Conservation (phyloP, 805 yeast species). For the Metschnikowia peoriensis region DNA sequence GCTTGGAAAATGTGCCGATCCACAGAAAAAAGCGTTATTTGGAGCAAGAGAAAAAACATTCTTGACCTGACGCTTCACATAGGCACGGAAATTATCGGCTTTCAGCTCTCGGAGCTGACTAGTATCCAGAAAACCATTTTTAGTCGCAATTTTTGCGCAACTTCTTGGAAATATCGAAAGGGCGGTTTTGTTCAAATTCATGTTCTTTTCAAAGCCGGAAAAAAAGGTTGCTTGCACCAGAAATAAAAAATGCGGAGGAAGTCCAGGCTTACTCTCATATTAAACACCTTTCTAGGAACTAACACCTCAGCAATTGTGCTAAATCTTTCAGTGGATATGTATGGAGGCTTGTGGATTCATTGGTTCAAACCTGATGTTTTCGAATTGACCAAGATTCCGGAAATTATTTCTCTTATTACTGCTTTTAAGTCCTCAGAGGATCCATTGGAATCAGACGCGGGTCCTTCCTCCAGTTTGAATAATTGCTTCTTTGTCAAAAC, state of each 20-base stretch:
- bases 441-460: slow-evolving; percentile 15
- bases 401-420: slow-evolving; percentile 61
- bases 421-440: slow-evolving; percentile 28
- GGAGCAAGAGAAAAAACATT: slow-evolving; percentile 26
- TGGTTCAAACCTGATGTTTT: slow-evolving; percentile 4
- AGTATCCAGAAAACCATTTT: slow-evolving; percentile 24
- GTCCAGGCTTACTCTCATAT: slow-evolving; percentile 76
- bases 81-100: slow-evolving; percentile 27
- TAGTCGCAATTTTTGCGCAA: slow-evolving; percentile 61
- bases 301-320: slow-evolving; percentile 58
- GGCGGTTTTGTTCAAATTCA: slow-evolving; percentile 18
- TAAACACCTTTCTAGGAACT: slow-evolving; percentile 69
- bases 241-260: slow-evolving; percentile 66
- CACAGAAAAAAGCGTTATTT: slow-evolving; percentile 26
- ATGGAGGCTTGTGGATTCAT: slow-evolving; percentile 33
- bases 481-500: slow-evolving; percentile 25
- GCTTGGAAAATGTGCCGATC: slow-evolving; percentile 25
- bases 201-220: slow-evolving; percentile 15
- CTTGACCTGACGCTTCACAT: slow-evolving; percentile 25
- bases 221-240: slow-evolving; percentile 47
- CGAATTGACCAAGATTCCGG: slow-evolving; percentile 50
- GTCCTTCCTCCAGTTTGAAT: slow-evolving; percentile 34
- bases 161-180: slow-evolving; percentile 53
- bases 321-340: slow-evolving; percentile 58
- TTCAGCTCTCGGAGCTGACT: slow-evolving; percentile 24